Evolutionary conservation across 148 eudicot species (phyloP), one percentile per base, ranked within the genome.

Genomic region (Silene conica): DNA sequence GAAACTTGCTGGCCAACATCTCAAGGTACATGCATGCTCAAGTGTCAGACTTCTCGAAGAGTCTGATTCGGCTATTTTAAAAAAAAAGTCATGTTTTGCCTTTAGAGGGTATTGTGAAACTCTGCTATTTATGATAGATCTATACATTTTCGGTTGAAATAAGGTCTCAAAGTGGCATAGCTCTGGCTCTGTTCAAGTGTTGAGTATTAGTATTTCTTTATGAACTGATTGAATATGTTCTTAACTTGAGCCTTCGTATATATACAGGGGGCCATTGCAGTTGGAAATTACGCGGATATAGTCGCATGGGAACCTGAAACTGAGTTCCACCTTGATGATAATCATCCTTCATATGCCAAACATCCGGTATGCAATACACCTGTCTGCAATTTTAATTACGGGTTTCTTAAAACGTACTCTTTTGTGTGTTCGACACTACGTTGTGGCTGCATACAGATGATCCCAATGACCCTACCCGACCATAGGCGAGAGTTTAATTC

Each of bases 221-320:
- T 31, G 34, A 76, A 77, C 56, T 59, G 50, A 63, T 22, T 22
- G 6, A 64, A 4, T 31, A 18, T 58, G 9, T 59, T 28, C 62
- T 13, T 72, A 76, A 80, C 20, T 19, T 28, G 34, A 45, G 18
- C 45, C 5, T 48, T 26, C 12, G 20, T 60, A 61, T 16, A 38
- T 58, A 41, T 79, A 81, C 93, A 95, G 99, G 99, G 99, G 28
- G 80, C 89, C 6, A 92, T 95, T 82, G 87, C 82, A 76, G 77
- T 80, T 25, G 97, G 97, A 61, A 86, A 88, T 56, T 84, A 95
- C 69, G 97, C 99, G 52, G 99, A 95, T 75, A 82, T 95, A 48
- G 99, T 92, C 15, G 99, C 88, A 11, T 95, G 99, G 98, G 92
- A 92, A 19, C 94, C 97, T 13, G 96, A 92, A 75, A 72, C 77